Evolutionary conservation across 1,284 basidiomycete species (phyloP).

Genomic region (Mycena sp.): DNA sequence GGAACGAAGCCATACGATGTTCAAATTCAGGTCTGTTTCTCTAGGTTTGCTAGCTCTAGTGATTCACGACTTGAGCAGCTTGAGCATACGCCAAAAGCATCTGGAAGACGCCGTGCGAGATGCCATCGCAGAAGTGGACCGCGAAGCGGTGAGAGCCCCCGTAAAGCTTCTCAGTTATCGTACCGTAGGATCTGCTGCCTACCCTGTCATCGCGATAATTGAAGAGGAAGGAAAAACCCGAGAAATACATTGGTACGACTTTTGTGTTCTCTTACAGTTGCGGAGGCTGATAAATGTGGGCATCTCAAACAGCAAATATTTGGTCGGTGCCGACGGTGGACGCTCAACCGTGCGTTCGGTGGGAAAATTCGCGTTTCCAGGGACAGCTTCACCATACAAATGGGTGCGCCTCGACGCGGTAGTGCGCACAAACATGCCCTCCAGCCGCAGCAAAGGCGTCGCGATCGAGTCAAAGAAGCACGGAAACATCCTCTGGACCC

Average conservation of each 20-base stretch:
- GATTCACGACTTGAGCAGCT: neutral
- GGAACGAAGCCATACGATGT: neutral
- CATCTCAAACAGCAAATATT: constrained; percentile 5
- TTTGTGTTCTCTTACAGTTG: neutral
- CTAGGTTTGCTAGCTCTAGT: neutral
- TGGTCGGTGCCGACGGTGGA: constrained; percentile 14
- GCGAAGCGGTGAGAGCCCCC: neutral
- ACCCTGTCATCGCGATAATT: constrained; percentile 10
- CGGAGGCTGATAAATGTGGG: too few species aligned
- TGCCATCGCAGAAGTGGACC: neutral
- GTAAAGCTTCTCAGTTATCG: constrained; percentile 2
- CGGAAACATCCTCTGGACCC: constrained; percentile 10
- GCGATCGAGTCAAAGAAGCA: constrained; percentile 8
- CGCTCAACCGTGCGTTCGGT: constrained; percentile 2
- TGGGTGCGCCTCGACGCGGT: constrained; percentile 15
- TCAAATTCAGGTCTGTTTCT: neutral
- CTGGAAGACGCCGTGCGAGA: neutral
- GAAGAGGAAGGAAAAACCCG: neutral
- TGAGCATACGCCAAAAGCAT: constrained; percentile 3
- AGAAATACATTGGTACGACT: constrained; percentile 8
- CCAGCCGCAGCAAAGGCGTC: neutral
- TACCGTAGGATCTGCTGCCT: neutral
- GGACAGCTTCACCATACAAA: neutral
- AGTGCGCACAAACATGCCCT: constrained; percentile 5
- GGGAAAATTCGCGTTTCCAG: constrained; percentile 5